Percentiles rank a stretch among this genome's conserved stretches.
Conservation (phyloP, 2,329 filamentous ascomycete genomes). For the Xylaria hypoxylon region DNA sequence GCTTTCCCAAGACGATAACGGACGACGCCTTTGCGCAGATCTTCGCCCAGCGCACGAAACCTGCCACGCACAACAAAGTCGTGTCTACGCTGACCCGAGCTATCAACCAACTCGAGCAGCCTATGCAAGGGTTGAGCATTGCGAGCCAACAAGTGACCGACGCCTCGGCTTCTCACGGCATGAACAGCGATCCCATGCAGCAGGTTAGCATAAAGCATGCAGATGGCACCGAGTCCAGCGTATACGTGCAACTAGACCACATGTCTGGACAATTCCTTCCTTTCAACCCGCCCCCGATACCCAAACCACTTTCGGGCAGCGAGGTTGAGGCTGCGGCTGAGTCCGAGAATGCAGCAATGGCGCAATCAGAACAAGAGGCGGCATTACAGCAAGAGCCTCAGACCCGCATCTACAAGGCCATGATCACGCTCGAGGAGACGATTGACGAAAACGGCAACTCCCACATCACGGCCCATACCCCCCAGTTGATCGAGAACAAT, state of each 20-base stretch:
- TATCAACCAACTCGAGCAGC: slow-evolving; percentile 69
- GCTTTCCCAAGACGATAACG: slow-evolving; percentile 78
- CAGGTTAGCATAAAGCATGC: slow-evolving; percentile 66
- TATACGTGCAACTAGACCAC: slow-evolving; percentile 75
- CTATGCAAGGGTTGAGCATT: slow-evolving; percentile 66
- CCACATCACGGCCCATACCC: slow-evolving; percentile 70
- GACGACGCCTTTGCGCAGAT: slow-evolving; percentile 85
- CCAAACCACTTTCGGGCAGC: slow-evolving; percentile 64
- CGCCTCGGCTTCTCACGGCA: slow-evolving; percentile 51
- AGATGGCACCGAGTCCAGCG: slow-evolving; percentile 67
- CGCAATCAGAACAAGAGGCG: slow-evolving; percentile 12
- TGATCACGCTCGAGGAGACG: slow-evolving; percentile 76
- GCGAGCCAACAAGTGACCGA: slow-evolving; percentile 52
- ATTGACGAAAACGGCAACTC: slow-evolving; percentile 69
- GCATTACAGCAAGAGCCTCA: slow-evolving; percentile 53
- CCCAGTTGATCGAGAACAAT: slow-evolving; percentile 65
- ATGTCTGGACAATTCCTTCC: slow-evolving; percentile 79
- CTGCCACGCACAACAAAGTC: slow-evolving; percentile 68
- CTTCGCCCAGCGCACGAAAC: slow-evolving; percentile 71
- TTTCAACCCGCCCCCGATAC: slow-evolving; percentile 86
- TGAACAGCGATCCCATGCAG: slow-evolving; percentile 59
- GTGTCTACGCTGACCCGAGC: slow-evolving; percentile 74
- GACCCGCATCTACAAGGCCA: slow-evolving; percentile 70
- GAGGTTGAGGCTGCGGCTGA: slow-evolving; percentile 50
- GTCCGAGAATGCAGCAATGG: slow-evolving; percentile 47